Evolutionary conservation across 2,329 filamentous ascomycete genomes (phyloP).

Genomic region (Didymella pinodella): DNA sequence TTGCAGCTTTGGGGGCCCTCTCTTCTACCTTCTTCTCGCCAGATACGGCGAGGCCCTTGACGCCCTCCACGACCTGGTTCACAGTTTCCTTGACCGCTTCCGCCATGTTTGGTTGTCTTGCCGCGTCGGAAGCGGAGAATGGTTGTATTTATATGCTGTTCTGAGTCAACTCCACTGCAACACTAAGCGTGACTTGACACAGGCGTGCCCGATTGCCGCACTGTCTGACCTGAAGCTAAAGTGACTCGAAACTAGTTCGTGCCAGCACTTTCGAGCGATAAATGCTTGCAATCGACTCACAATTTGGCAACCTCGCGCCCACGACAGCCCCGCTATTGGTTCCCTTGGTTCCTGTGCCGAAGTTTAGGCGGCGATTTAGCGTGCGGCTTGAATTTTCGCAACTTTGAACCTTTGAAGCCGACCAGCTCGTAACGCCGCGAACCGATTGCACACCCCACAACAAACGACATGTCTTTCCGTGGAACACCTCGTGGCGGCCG

Average conservation of each 20-base stretch:
- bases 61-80: slow-evolving; percentile 62
- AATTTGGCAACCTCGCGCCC: slow-evolving; percentile 36
- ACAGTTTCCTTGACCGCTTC: slow-evolving; percentile 60
- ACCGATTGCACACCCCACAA: slow-evolving; percentile 38
- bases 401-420: slow-evolving; percentile 25
- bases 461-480: slow-evolving; percentile 69
- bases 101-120: slow-evolving; percentile 51
- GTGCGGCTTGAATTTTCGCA: slow-evolving; percentile 22
- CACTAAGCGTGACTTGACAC: slow-evolving; percentile 17
- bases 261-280: slow-evolving; percentile 14
- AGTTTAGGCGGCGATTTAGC: neutral
- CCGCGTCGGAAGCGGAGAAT: slow-evolving; percentile 33
- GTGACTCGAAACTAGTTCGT: slow-evolving; percentile 17
- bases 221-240: slow-evolving; percentile 10
- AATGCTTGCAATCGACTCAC: slow-evolving; percentile 24
- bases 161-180: slow-evolving; percentile 39
- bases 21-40: slow-evolving; percentile 45
- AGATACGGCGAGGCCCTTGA: slow-evolving; percentile 66
- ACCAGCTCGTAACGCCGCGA: slow-evolving; percentile 37
- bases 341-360: neutral
- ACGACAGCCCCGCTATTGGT: slow-evolving; percentile 31
- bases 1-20: slow-evolving; percentile 35
- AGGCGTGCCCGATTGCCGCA: slow-evolving; percentile 13
- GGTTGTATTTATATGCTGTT: slow-evolving; percentile 24
- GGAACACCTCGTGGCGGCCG: slow-evolving; percentile 50